A percentile compares a stretch with the other conserved stretches of the same genome.
phyloP scores from a whole-genome alignment of 1,284 basidiomycete genomes.

The Puccinia horiana region DNA sequence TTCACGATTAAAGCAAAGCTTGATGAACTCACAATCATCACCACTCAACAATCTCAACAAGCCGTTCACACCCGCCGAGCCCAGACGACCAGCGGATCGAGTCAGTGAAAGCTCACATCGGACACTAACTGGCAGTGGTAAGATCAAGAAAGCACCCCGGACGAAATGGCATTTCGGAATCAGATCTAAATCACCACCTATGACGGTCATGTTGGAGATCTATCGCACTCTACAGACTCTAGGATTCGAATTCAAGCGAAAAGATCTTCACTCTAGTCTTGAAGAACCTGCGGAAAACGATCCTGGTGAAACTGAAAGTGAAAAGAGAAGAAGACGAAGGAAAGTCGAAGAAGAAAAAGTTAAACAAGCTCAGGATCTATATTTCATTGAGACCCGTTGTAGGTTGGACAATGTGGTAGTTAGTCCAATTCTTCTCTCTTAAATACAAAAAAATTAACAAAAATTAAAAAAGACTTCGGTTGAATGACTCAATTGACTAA shows the following conservation, averaged over 20 bases:
- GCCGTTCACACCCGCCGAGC: slow-evolving; percentile 43
- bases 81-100: slow-evolving; percentile 10
- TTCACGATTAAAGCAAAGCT: slow-evolving; percentile 29
- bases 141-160: slow-evolving; percentile 49
- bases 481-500: slow-evolving; percentile 36
- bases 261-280: slow-evolving; percentile 59
- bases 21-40: slow-evolving; percentile 22
- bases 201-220: slow-evolving; percentile 99
- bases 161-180: slow-evolving; percentile 96
- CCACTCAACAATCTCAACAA: slow-evolving; percentile 36
- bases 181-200: slow-evolving; percentile 86
- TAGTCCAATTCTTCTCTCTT: slow-evolving; percentile 55
- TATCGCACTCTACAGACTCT: slow-evolving; percentile 86
- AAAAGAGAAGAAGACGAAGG: slow-evolving; percentile 53
- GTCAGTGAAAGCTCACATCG: background rate
- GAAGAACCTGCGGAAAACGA: slow-evolving; percentile 40
- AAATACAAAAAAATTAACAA: background rate
- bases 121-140: slow-evolving; percentile 4
- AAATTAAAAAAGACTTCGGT: too few species aligned
- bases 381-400: slow-evolving; percentile 91
- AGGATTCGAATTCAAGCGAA: slow-evolving; percentile 87
- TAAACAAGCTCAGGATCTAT: slow-evolving; percentile 67
- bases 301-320: slow-evolving; percentile 56
- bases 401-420: slow-evolving; percentile 87
- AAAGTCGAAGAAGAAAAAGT: slow-evolving; percentile 60